Conservation (phyloP, 371 early-diverging fungal genomes). For the Mucor velutinosus region DNA sequence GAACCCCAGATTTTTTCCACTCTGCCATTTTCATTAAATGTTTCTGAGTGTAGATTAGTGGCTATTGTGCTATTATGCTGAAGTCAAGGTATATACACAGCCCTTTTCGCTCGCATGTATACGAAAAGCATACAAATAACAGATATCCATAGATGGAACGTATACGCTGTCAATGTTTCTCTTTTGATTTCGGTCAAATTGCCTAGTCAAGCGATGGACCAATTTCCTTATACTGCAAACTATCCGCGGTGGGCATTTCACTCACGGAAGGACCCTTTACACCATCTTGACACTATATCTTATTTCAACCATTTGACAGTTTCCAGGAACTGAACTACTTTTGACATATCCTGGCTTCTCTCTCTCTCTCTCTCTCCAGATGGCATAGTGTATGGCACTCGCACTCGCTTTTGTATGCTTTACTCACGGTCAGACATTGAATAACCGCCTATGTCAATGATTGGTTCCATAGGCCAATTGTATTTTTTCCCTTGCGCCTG, state of each 20-base stretch:
- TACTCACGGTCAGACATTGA: conserved; percentile 20
- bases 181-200: conserved; percentile 5
- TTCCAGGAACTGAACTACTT: background rate
- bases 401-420: conserved; percentile 2
- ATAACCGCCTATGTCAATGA: conserved; percentile 6
- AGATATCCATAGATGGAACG: background rate
- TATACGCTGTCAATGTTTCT: background rate
- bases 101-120: background rate
- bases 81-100: background rate
- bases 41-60: background rate
- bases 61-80: background rate
- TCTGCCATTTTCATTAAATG: background rate
- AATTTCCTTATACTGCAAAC: conserved; percentile 29
- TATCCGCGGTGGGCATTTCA: conserved; percentile 23
- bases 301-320: conserved; percentile 10
- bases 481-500: background rate
- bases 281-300: conserved; percentile 12
- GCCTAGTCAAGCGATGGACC: background rate
- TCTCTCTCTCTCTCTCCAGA: background rate
- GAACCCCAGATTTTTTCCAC: conserved; percentile 13
- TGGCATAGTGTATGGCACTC: background rate
- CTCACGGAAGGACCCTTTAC: conserved; percentile 25
- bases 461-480: conserved; percentile 19
- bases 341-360: background rate
- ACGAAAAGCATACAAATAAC: background rate